Conservation (phyloP, 2,329 filamentous ascomycete species). For the Didymella glomerata region DNA sequence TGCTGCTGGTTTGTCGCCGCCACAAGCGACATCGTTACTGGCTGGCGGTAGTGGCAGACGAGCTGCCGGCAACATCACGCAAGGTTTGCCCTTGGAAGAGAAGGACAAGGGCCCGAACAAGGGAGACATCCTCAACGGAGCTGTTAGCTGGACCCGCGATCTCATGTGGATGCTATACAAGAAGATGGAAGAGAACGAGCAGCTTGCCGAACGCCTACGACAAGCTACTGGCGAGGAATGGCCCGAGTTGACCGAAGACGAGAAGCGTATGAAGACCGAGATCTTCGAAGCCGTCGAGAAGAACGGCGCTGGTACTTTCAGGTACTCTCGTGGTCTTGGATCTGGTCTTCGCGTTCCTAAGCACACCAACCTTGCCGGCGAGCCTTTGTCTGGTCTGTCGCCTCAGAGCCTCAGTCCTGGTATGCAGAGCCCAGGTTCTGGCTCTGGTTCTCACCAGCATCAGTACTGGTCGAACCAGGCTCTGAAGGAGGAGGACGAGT, state of each 20-base stretch:
- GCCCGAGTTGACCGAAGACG: constrained; percentile 76
- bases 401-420: constrained; percentile 65
- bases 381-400: constrained; percentile 68
- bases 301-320: constrained; percentile 77
- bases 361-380: constrained; percentile 90
- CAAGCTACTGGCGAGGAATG: constrained; percentile 51
- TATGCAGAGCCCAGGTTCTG: constrained; percentile 72
- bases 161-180: constrained; percentile 96
- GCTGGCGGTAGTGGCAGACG: constrained; percentile 85
- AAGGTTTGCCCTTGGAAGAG: constrained; percentile 90
- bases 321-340: constrained; percentile 83
- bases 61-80: constrained; percentile 86
- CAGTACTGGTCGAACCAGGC: constrained; percentile 65
- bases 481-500: constrained; percentile 96
- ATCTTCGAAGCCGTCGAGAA: constrained; percentile 85
- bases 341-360: constrained; percentile 90
- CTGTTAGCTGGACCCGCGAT: constrained; percentile 96
- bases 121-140: constrained; percentile 96
- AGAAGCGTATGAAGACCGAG: constrained; percentile 94
- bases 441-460: constrained; percentile 58
- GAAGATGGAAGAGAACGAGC: constrained; percentile 88
- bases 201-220: constrained; percentile 75
- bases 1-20: constrained; percentile 71
- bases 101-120: constrained; percentile 99
- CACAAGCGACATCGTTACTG: constrained; percentile 85